Conservation (phyloP, 495 filamentous ascomycete genomes). For the Aspergillus sparsus region DNA sequence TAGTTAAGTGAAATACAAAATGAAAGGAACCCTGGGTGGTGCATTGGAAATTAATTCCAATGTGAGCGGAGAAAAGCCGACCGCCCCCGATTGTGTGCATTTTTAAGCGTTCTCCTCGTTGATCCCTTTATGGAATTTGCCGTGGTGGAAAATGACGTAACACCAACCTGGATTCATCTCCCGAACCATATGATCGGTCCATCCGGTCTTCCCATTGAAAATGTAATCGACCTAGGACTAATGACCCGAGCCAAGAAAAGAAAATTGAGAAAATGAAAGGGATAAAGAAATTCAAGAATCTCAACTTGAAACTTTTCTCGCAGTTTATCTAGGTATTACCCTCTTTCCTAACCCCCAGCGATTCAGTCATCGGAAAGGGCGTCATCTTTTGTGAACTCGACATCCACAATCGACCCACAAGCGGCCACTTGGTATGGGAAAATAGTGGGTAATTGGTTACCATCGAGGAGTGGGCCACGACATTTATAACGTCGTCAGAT, state of each 20-base stretch:
- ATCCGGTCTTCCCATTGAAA: background rate
- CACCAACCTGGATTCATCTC: background rate
- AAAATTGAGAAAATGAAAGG: background rate
- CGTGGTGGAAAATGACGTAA: conserved; percentile 33
- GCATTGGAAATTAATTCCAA: too few species aligned
- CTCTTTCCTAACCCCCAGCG: background rate
- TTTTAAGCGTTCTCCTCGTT: background rate
- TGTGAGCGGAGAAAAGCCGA: too few species aligned
- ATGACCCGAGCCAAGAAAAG: background rate
- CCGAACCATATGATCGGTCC: background rate
- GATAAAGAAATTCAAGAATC: too few species aligned
- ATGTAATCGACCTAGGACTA: background rate
- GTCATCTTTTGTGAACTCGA: conserved; percentile 29
- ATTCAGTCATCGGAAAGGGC: background rate
- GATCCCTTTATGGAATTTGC: conserved; percentile 3
- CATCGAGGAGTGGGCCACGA: conserved; percentile 34
- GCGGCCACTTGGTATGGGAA: conserved; percentile 35
- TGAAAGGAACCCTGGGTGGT: too few species aligned
- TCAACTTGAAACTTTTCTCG: too few species aligned
- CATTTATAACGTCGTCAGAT: conserved; percentile 41
- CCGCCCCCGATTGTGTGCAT: too few species aligned
- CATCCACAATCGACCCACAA: conserved; percentile 45
- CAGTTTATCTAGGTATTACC: background rate
- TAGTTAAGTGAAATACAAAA: too few species aligned
- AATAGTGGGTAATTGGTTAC: conserved; percentile 37